Conservation (phyloP, 2,329 filamentous ascomycete genomes). For the Fusarium proliferatum region DNA sequence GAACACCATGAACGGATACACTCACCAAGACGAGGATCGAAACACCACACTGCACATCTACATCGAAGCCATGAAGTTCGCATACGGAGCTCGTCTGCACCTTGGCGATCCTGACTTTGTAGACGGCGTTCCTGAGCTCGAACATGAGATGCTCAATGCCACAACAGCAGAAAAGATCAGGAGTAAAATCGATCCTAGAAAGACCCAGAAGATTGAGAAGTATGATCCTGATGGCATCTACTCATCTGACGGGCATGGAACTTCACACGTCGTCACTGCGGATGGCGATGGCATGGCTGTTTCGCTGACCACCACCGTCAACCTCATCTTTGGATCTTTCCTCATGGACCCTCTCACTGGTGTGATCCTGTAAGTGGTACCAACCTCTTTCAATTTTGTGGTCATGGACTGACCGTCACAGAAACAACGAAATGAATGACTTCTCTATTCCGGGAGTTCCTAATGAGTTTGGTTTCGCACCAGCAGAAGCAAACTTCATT, state of each 20-base stretch:
- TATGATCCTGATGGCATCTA: slow-evolving; percentile 79
- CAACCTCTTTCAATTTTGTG: slow-evolving; percentile 40
- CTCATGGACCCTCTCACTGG: slow-evolving; percentile 85
- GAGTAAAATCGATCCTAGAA: slow-evolving; percentile 74
- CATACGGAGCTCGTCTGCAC: slow-evolving; percentile 80
- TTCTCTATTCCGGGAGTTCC: slow-evolving; percentile 83
- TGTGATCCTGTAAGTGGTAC: slow-evolving; percentile 72
- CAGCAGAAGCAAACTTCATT: slow-evolving; percentile 84
- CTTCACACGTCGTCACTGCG: slow-evolving; percentile 77
- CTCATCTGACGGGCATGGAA: slow-evolving; percentile 76
- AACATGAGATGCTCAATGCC: slow-evolving; percentile 74
- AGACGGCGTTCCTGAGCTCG: slow-evolving; percentile 68
- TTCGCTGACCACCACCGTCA: slow-evolving; percentile 87
- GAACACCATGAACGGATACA: slow-evolving; percentile 85
- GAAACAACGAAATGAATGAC: slow-evolving; percentile 77
- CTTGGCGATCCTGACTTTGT: slow-evolving; percentile 87
- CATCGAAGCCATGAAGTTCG: slow-evolving; percentile 90
- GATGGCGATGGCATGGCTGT: slow-evolving; percentile 81
- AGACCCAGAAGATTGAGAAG: slow-evolving; percentile 75
- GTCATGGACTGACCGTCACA: slow-evolving; percentile 11
- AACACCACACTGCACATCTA: slow-evolving; percentile 84
- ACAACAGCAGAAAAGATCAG: slow-evolving; percentile 69
- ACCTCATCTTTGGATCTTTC: slow-evolving; percentile 84
- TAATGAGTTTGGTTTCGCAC: slow-evolving; percentile 88
- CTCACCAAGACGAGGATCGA: slow-evolving; percentile 60